A percentile compares a stretch with the other conserved stretches of the same genome.
phyloP scores from a whole-genome alignment of 2,329 filamentous ascomycete species.

The Epichloe gansuensis region DNA sequence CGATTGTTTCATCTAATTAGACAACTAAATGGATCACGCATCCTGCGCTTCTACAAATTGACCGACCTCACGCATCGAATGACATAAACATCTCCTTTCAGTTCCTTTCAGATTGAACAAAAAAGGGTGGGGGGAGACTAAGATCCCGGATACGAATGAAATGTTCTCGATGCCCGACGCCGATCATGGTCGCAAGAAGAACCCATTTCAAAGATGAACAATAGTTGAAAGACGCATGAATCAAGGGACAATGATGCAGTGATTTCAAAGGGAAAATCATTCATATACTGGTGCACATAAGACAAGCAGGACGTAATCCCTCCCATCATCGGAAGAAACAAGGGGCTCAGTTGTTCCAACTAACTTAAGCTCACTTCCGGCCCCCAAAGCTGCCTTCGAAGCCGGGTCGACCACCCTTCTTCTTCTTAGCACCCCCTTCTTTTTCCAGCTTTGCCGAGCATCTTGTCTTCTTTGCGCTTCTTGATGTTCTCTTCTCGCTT shows the following conservation, averaged over 20 bases:
- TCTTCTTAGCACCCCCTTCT: constrained; percentile 38
- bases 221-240: neutral
- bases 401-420: constrained; percentile 46
- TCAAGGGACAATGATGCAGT: neutral
- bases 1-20: neutral
- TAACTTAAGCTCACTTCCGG: constrained; percentile 27
- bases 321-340: neutral
- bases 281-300: neutral
- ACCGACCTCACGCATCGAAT: neutral
- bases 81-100: too few species aligned
- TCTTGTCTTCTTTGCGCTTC: constrained; percentile 64
- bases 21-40: neutral
- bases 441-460: constrained; percentile 44
- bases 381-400: constrained; percentile 58
- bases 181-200: neutral
- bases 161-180: constrained; percentile 4
- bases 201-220: neutral
- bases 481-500: constrained; percentile 72
- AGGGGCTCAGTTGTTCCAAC: neutral
- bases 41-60: neutral
- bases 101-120: neutral
- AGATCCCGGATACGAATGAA: neutral
- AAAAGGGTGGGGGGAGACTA: neutral
- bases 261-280: neutral
- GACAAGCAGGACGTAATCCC: neutral